Evolutionary conservation across 352 stramenopile genomes (phyloP).

Genomic region (Plasmopara viticola): DNA sequence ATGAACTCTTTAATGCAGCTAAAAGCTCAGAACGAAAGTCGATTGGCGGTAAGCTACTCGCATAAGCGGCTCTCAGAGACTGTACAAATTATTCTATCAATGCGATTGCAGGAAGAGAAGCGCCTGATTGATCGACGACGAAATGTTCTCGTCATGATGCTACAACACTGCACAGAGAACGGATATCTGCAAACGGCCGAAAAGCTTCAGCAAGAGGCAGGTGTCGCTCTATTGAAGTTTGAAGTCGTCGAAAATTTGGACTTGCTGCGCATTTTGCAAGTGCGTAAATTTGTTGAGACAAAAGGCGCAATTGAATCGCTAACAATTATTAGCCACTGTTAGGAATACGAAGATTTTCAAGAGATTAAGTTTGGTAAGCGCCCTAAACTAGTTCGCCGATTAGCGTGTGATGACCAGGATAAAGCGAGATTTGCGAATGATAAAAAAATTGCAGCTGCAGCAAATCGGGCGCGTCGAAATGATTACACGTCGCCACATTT

Average conservation of each 20-base stretch:
- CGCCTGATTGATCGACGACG: constrained; percentile 75
- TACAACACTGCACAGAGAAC: constrained; percentile 82
- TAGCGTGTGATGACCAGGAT: constrained; percentile 58
- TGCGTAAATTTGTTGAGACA: constrained; percentile 10
- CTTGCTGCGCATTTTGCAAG: constrained; percentile 76
- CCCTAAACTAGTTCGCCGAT: constrained; percentile 73
- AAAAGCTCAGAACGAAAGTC: constrained; percentile 78
- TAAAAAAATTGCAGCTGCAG: constrained; percentile 48
- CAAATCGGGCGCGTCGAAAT: constrained; percentile 62
- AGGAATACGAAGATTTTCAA: constrained; percentile 91
- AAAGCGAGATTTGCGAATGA: constrained; percentile 38
- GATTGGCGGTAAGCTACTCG: constrained; percentile 39
- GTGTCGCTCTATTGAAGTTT: constrained; percentile 81
- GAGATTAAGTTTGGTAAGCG: constrained; percentile 89
- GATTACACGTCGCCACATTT: constrained; percentile 75
- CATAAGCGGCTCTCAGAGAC: not conserved
- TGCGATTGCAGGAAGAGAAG: constrained; percentile 70
- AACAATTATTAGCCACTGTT: constrained; percentile 1
- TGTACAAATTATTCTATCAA: constrained; percentile 3
- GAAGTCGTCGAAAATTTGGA: constrained; percentile 91
- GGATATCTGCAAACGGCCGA: constrained; percentile 83
- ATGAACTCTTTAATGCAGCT: constrained; percentile 82
- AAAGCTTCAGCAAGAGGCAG: constrained; percentile 81
- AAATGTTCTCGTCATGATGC: constrained; percentile 80
- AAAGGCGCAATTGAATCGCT: not conserved